Evolutionary conservation across 2,329 filamentous ascomycete genomes (phyloP), one percentile per base, ranked within the genome.

Genomic region (Xylariaceae sp.): DNA sequence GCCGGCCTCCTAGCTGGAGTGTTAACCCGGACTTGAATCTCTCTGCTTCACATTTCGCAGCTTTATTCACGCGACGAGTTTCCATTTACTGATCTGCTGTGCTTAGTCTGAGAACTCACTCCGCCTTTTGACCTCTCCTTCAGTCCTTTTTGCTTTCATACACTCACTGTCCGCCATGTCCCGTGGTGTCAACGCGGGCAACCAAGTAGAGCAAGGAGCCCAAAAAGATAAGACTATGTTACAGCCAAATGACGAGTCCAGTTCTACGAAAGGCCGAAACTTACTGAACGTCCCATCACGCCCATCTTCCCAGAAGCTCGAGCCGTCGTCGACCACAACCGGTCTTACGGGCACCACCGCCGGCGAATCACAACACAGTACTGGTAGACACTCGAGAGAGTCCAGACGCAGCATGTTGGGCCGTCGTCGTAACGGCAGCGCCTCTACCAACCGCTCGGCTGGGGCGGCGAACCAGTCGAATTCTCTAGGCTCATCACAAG

Each of bases 381-480:
- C 86, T 67, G 81, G 82, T 66, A 81, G 81, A 60, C 80, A 81
- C 65, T 89, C 87, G 53, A 88, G 84, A 73, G 84, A 83, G 66
- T 87, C 84, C 61, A 85, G 81, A 75, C 77, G 80, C 65, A 89
- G 86, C 74, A 84, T 87, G 67, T 75, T 84, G 57, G 85, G 81
- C 63, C 78, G 82, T 65, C 81, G 82, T 68, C 80, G 84, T 69
- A 88, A 88, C 75, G 84, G 84, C 67, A 90, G 86, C 74, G 80
- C 83, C 62, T 84, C 83, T 66, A 89, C 85, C 75, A 85, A 84
- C 74, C 79, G 81, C 70, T 83, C 82, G 63, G 79, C 78, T 68
- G 77, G 77, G 67, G 80, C 78, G 69, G 82, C 78, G 65, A 80
- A 80, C 64, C 79, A 79, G 56, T 78, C 76, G 50, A 78, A 76